Conservation (phyloP, 345 rosid species). For the Citrus sp. region DNA sequence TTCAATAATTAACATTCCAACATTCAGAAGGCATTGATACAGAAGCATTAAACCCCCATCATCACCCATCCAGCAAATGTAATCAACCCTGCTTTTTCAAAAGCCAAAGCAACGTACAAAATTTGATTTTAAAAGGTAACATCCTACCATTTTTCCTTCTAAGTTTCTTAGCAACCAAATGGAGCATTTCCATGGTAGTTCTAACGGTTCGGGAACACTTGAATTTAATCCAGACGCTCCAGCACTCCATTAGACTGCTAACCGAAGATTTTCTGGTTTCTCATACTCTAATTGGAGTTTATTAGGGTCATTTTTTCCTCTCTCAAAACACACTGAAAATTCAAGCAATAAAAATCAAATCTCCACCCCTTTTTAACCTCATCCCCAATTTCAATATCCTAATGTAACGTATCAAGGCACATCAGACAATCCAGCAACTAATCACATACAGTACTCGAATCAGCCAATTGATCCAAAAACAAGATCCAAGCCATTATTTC, state of each 20-base stretch:
- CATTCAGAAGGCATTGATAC: not conserved
- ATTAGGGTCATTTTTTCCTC: not conserved
- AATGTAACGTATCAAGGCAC: not conserved
- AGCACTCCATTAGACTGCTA: not conserved
- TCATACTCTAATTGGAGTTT: not conserved
- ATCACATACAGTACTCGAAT: not conserved
- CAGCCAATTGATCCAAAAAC: not conserved
- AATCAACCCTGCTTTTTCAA: constrained; percentile 1
- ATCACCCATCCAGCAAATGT: constrained; percentile 2
- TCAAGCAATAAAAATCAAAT: not conserved
- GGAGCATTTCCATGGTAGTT: not conserved
- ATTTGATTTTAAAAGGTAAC: not conserved
- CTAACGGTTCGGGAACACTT: not conserved
- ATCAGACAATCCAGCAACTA: not conserved
- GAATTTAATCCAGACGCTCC: not conserved
- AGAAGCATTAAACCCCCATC: constrained; percentile 4
- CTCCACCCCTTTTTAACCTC: not conserved
- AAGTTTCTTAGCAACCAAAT: constrained; percentile 5
- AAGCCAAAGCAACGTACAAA: not conserved
- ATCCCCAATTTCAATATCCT: not conserved
- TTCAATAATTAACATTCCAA: not conserved
- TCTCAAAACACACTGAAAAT: not conserved
- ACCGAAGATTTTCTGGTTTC: not conserved
- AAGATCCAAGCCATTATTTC: not conserved
- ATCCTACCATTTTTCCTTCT: not conserved